Evolutionary conservation across 208 protist genomes (phyloP).

Genomic region (Leishmania mexicana): DNA sequence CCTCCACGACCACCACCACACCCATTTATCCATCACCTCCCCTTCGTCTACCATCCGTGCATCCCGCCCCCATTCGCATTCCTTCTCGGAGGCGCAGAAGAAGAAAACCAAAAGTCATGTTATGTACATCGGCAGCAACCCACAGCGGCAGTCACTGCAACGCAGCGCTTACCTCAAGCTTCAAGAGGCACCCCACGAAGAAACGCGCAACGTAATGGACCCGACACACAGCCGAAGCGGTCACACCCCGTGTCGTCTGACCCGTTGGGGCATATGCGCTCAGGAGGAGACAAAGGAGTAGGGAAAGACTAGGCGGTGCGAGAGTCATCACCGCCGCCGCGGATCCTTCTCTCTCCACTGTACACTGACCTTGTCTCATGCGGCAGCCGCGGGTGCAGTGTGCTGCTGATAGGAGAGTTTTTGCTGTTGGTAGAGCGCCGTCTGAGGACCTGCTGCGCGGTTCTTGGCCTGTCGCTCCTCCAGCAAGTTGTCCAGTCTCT

Average conservation of each 20-base stretch:
- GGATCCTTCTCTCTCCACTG: neutral
- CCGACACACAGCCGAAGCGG: neutral
- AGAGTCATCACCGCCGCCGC: too few relatives aligned
- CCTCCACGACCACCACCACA: neutral
- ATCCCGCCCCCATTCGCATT: neutral
- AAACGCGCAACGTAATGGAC: neutral
- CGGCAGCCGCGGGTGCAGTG: neutral
- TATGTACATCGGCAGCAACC: neutral
- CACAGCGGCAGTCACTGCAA: neutral
- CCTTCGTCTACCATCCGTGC: neutral
- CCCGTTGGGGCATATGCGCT: neutral
- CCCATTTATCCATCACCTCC: neutral
- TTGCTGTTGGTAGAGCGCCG: constrained; percentile 31
- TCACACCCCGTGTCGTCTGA: neutral
- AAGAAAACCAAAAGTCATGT: neutral
- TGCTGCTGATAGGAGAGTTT: constrained; percentile 34
- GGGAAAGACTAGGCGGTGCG: neutral
- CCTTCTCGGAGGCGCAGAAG: neutral
- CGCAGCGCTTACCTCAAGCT: neutral
- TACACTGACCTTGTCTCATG: neutral
- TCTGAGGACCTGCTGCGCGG: constrained; percentile 37
- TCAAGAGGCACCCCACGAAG: neutral
- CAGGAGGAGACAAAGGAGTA: neutral
- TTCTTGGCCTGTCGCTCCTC: constrained; percentile 73
- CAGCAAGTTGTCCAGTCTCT: constrained; percentile 81